These are phyloP conservation scores for Sarocladium brachiariae DNA, from an alignment of 2,329 filamentous ascomycete genomes.

Conservation along the genomic window DNA sequence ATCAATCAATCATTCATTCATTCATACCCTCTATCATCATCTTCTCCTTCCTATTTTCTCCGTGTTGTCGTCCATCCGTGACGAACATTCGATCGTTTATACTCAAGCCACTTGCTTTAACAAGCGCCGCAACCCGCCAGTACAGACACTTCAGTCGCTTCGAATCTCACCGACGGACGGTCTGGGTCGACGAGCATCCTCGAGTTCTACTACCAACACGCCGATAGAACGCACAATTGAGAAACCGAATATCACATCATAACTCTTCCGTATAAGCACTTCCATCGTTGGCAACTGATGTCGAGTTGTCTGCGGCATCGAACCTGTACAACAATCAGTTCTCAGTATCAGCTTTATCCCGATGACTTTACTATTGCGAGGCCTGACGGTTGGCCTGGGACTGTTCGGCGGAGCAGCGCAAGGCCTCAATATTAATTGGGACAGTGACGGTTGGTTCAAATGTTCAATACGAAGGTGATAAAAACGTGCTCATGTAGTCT, in stretches of 20 bases:
- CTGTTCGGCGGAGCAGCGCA: constrained; percentile 3
- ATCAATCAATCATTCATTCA: too few species aligned
- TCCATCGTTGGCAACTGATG: neutral
- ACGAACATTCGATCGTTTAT: neutral
- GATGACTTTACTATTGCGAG: constrained; percentile 2
- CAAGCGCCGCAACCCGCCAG: too few species aligned
- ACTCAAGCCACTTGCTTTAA: constrained; percentile 1
- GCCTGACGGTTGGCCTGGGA: constrained; percentile 6
- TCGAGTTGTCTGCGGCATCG: neutral
- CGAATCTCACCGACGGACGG: too few species aligned
- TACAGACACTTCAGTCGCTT: neutral
- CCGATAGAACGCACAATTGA: too few species aligned
- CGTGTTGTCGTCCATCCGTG: neutral
- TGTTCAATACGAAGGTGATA: neutral
- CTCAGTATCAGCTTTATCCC: neutral
- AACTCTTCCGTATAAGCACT: too few species aligned
- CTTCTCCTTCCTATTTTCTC: neutral
- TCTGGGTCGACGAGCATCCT: too few species aligned
- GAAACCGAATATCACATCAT: too few species aligned
- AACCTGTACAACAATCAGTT: neutral
- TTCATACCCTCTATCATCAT: constrained; percentile 7
- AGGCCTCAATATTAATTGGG: constrained; percentile 7
- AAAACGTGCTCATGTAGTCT: neutral
- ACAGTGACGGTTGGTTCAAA: constrained; percentile 16
- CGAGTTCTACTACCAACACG: too few species aligned